Evolutionary conservation across 1,139 yeast species (phyloP).

Genomic region (Suhomyces chickasaworum): DNA sequence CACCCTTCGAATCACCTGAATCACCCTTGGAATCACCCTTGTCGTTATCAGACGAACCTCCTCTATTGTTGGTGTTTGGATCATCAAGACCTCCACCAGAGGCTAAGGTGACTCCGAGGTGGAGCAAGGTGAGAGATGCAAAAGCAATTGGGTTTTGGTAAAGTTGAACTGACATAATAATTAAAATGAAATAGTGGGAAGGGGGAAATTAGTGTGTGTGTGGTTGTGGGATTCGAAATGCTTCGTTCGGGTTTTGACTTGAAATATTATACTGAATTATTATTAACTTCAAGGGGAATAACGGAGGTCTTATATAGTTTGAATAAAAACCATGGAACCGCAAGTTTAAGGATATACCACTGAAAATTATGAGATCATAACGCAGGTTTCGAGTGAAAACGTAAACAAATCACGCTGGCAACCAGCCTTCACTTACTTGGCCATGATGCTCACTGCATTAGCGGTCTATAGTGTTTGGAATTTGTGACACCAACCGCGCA

Average conservation of each 20-base stretch:
- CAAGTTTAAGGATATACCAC: not conserved
- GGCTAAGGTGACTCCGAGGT: slow-evolving; percentile 17
- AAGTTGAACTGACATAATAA: slow-evolving; percentile 22
- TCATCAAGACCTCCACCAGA: slow-evolving; percentile 18
- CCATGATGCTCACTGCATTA: not conserved
- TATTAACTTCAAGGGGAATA: not conserved
- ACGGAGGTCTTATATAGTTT: not conserved
- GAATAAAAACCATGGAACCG: not conserved
- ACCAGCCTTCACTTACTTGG: slow-evolving; percentile 10
- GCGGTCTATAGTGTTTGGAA: not conserved
- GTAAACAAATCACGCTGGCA: slow-evolving; percentile 7
- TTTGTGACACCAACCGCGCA: slow-evolving; percentile 8
- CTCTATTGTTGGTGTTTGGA: not conserved
- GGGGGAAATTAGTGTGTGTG: not conserved
- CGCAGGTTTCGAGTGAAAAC: slow-evolving; percentile 1
- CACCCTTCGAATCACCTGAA: slow-evolving; percentile 22
- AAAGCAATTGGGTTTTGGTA: slow-evolving; percentile 18
- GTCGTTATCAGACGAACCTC: slow-evolving; percentile 1
- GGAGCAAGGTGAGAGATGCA: slow-evolving; percentile 17
- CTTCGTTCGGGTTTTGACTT: not conserved
- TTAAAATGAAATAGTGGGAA: not conserved
- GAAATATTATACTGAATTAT: not conserved
- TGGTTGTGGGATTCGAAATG: not conserved
- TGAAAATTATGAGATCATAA: slow-evolving; percentile 3
- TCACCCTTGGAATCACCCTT: slow-evolving; percentile 26